Conservation (phyloP, 2,329 filamentous ascomycete species). For the Hymenoscyphus occultus region DNA sequence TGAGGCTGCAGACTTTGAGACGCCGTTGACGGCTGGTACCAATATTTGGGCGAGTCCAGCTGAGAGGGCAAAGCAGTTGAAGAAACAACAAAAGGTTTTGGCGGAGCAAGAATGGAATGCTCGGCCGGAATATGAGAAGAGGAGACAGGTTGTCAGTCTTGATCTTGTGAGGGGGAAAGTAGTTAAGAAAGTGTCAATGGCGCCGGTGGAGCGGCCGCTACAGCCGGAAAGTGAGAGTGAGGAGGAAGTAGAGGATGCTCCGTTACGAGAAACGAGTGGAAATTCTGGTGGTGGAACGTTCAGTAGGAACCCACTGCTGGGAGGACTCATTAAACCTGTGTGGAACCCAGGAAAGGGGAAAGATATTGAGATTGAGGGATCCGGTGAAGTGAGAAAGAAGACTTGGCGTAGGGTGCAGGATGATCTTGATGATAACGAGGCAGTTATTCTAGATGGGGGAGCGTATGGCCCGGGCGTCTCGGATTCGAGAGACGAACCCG, state of each 20-base stretch:
- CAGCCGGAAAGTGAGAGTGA: conserved; percentile 23
- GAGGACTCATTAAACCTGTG: conserved; percentile 37
- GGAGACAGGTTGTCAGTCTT: conserved; percentile 64
- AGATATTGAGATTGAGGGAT: conserved; percentile 22
- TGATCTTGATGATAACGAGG: conserved; percentile 42
- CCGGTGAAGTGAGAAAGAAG: conserved; percentile 29
- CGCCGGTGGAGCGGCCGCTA: conserved; percentile 29
- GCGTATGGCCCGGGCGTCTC: conserved; percentile 29
- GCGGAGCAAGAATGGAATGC: conserved; percentile 67
- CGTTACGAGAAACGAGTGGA: conserved; percentile 18
- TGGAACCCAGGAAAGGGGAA: conserved; percentile 33
- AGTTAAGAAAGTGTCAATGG: conserved; percentile 35
- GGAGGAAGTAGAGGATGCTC: conserved; percentile 28
- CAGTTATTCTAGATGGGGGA: conserved; percentile 41
- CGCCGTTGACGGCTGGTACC: conserved; percentile 47
- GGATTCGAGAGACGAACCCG: conserved; percentile 30
- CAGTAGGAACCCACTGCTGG: conserved; percentile 38
- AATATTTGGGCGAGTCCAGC: conserved; percentile 68
- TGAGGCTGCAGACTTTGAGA: conserved; percentile 66
- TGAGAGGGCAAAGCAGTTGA: conserved; percentile 65
- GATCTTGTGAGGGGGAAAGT: conserved; percentile 65
- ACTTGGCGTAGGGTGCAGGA: conserved; percentile 43
- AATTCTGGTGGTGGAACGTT: conserved; percentile 33
- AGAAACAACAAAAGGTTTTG: conserved; percentile 65
- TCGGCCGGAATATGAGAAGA: conserved; percentile 68